Evolutionary conservation across 2,329 filamentous ascomycete species (phyloP).

Genomic region (Graphilbum sp.): DNA sequence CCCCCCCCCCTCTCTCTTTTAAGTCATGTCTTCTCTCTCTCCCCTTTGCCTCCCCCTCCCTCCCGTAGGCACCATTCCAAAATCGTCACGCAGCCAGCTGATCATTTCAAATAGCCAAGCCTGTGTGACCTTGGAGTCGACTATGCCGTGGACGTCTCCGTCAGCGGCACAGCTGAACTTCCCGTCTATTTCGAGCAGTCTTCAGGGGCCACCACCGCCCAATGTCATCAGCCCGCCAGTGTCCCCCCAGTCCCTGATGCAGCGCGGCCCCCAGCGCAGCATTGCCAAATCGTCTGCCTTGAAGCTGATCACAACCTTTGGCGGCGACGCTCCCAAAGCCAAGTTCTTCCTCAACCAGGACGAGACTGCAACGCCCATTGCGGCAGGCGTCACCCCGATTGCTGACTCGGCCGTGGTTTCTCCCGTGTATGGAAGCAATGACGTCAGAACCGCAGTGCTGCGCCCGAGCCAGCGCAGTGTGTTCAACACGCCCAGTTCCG

Average conservation of each 20-base stretch:
- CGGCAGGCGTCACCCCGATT: conserved; percentile 75
- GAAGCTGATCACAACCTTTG: conserved; percentile 85
- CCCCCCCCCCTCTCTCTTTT: no score
- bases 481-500: conserved; percentile 54
- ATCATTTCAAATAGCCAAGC: no score
- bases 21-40: no score
- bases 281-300: conserved; percentile 69
- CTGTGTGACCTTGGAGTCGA: conserved; percentile 71
- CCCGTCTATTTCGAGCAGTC: conserved; percentile 18
- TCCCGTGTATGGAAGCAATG: conserved; percentile 51
- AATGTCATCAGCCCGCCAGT: conserved; percentile 52
- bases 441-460: conserved; percentile 50
- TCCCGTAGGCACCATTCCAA: neutral
- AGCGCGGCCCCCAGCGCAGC: conserved; percentile 40
- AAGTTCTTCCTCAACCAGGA: conserved; percentile 44
- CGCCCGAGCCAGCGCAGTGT: conserved; percentile 50
- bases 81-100: no score
- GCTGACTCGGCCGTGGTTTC: conserved; percentile 52
- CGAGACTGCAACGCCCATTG: conserved; percentile 54
- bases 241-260: conserved; percentile 49
- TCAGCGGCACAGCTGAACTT: conserved; percentile 49
- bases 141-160: conserved; percentile 78
- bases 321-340: conserved; percentile 40
- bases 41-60: neutral
- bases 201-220: conserved; percentile 32